phyloP scores from a whole-genome alignment of 768 basidiomycete species.

The Jaapia argillacea region DNA sequence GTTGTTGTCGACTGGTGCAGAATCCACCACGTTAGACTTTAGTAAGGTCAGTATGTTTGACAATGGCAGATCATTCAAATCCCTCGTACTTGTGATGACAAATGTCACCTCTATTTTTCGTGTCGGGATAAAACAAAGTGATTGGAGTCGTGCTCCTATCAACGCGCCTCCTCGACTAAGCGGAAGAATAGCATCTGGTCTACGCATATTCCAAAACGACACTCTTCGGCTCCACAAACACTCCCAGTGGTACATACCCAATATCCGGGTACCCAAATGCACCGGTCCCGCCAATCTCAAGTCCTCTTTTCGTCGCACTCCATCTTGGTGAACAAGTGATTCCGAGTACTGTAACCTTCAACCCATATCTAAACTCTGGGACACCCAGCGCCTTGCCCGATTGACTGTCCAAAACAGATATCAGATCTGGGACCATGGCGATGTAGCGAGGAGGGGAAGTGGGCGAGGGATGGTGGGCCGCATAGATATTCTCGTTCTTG shows the following conservation, averaged over 20 bases:
- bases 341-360: neutral
- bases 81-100: too few species aligned
- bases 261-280: slow-evolving; percentile 1
- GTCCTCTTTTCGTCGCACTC: neutral
- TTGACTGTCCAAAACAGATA: slow-evolving; percentile 53
- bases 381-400: slow-evolving; percentile 53
- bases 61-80: too few species aligned
- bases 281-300: neutral
- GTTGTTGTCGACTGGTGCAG: too few species aligned
- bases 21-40: too few species aligned
- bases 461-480: slow-evolving; percentile 19
- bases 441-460: slow-evolving; percentile 29
- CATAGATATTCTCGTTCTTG: slow-evolving; percentile 53
- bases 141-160: too few species aligned
- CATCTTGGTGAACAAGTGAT: neutral
- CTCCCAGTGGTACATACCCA: neutral
- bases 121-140: too few species aligned
- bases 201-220: neutral
- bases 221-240: neutral
- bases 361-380: slow-evolving; percentile 35
- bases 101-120: too few species aligned
- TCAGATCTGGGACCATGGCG: slow-evolving; percentile 55
- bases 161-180: too few species aligned
- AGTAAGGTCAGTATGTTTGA: too few species aligned
- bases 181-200: too few species aligned